Base-by-base conservation (phyloP, 805 yeast genomes). In the Deakozyma indianensis region DNA sequence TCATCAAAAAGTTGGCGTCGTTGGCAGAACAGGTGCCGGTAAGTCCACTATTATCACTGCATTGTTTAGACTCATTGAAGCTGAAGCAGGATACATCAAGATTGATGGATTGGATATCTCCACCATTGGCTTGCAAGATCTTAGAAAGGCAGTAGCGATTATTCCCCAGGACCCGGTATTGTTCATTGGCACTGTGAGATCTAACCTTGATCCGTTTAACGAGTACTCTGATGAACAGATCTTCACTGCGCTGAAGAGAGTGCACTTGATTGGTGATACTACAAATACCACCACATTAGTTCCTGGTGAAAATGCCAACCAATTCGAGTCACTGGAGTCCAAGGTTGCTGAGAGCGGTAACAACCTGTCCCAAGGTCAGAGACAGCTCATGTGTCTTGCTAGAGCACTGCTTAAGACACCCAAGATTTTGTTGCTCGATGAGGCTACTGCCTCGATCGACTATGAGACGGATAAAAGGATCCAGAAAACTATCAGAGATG, bases 21-120 rank as follows among this genome's bases (percentile, higher is more conserved):
- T 90, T 48, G 98, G 98, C 24, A 78, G 98, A 63, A 90, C 98
- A 0, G 98, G 98, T 62, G 97, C 98, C 20, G 98, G 98, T 56
- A 90, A 90, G 63, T 87, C 96, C 0, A 90, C 98, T 0, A 88
- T 90, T 50, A 87, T 90, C 51, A 85, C 96, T 3, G 96, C 97
- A 1, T 74, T 90, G 54, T 90, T 90, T 69, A 60, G 80, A 44
- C 54, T 67, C 49, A 52, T 70, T 43, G 92, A 83, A 54, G 62
- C 81, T 14, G 71, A 68, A 11, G 47, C 61, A 4, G 94, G 94
- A 11, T 52, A 58, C 0, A 74, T 83, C 38, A 46, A 58, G 5
- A 78, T 83, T 51, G 92, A 83, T 60, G 86, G 80, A 3, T 47
- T 81, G 23, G 78, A 83, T 56, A 76, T 78, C 46, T 59, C 77